Percentiles rank a stretch among this genome's conserved stretches.
These are phyloP conservation scores for Boletus sp. DNA, from an alignment of 768 basidiomycete genomes.

Conservation along the genomic window DNA sequence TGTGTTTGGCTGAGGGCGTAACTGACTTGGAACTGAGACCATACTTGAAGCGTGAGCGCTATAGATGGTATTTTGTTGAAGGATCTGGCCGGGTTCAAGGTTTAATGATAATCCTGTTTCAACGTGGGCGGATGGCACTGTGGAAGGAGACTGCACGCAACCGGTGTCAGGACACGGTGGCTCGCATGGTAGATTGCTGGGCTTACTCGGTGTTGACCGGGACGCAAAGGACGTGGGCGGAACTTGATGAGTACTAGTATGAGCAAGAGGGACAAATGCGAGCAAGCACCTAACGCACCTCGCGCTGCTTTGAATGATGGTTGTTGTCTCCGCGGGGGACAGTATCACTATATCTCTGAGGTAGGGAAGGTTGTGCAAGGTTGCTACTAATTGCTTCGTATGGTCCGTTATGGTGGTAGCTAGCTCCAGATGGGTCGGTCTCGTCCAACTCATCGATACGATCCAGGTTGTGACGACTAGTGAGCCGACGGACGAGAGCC, in stretches of 20 bases:
- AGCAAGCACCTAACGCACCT: conserved; percentile 22
- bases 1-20: conserved; percentile 1
- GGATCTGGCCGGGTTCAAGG: conserved; percentile 53
- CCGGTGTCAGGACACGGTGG: conserved; percentile 8
- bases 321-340: background rate
- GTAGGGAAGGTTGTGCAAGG: conserved; percentile 9
- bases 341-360: conserved; percentile 1
- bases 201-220: conserved; percentile 19
- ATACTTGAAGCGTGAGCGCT: background rate
- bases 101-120: conserved; percentile 44
- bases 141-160: conserved; percentile 9
- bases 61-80: conserved; percentile 36
- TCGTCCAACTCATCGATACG: conserved; percentile 78
- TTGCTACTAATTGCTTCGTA: conserved; percentile 58
- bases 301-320: conserved; percentile 3
- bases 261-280: conserved; percentile 1
- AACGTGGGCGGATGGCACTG: background rate
- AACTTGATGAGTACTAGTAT: conserved; percentile 13
- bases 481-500: conserved; percentile 26
- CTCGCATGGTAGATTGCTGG: background rate
- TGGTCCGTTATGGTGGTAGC: conserved; percentile 69
- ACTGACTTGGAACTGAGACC: background rate
- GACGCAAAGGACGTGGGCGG: conserved; percentile 3
- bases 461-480: conserved; percentile 44
- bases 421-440: conserved; percentile 61